Evolutionary conservation across 2,329 filamentous ascomycete genomes (phyloP).

Genomic region (Huntiella savannae): DNA sequence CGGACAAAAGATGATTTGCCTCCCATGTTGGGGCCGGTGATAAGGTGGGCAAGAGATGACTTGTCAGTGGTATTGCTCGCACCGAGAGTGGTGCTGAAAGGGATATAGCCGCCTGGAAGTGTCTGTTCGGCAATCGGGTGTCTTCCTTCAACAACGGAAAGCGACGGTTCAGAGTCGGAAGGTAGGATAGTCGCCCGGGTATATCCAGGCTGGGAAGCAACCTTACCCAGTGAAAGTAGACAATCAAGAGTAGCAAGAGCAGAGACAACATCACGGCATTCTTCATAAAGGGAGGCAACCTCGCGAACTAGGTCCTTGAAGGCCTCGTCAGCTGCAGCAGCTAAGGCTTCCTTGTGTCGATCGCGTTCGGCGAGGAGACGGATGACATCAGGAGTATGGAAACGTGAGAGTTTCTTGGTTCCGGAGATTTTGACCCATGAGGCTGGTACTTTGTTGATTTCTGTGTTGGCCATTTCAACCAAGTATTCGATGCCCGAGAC

Average conservation of each 20-base stretch:
- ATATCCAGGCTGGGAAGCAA: slow-evolving; percentile 77
- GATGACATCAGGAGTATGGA: slow-evolving; percentile 83
- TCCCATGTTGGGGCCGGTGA: slow-evolving; percentile 97
- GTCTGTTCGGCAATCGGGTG: slow-evolving; percentile 94
- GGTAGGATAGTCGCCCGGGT: slow-evolving; percentile 51
- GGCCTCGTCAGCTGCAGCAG: slow-evolving; percentile 74
- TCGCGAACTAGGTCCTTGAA: slow-evolving; percentile 53
- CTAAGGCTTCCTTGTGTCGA: slow-evolving; percentile 83
- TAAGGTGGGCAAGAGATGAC: slow-evolving; percentile 52
- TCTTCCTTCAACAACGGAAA: slow-evolving; percentile 56
- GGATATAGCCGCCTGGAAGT: slow-evolving; percentile 71
- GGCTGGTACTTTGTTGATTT: slow-evolving; percentile 73
- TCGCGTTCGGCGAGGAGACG: slow-evolving; percentile 71
- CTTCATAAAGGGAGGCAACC: slow-evolving; percentile 71
- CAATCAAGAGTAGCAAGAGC: slow-evolving; percentile 78
- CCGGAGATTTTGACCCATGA: slow-evolving; percentile 91
- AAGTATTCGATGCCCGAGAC: slow-evolving; percentile 86
- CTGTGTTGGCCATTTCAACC: slow-evolving; percentile 70
- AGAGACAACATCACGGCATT: slow-evolving; percentile 72
- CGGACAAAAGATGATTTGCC: slow-evolving; percentile 97
- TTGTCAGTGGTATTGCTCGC: neutral
- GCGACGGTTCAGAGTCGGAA: slow-evolving; percentile 42
- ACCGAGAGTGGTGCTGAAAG: slow-evolving; percentile 57
- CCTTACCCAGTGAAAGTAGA: slow-evolving; percentile 64
- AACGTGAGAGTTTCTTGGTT: slow-evolving; percentile 79